phyloP scores from a whole-genome alignment of 192 early-diverging fungal species.

The Mortierella claussenii region DNA sequence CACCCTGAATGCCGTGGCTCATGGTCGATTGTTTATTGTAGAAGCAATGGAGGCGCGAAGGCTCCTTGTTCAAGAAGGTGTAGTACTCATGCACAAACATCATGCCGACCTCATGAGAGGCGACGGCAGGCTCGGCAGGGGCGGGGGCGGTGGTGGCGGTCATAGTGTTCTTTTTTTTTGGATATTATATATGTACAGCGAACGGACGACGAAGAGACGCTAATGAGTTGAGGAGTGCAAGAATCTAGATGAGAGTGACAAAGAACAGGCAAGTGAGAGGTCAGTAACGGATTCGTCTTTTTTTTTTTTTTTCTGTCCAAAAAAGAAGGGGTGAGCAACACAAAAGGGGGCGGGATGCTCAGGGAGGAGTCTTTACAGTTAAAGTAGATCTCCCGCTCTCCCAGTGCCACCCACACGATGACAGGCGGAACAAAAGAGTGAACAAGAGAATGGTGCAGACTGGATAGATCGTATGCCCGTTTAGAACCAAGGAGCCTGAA shows the following conservation, averaged over 20 bases:
- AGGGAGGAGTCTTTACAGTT: too few relatives aligned
- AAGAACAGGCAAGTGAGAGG: background rate
- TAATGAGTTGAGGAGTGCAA: background rate
- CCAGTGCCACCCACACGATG: too few relatives aligned
- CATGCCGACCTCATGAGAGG: slow-evolving; percentile 84
- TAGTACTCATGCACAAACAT: slow-evolving; percentile 97
- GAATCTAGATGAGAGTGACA: background rate
- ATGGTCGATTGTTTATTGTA: slow-evolving; percentile 88
- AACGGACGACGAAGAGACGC: background rate
- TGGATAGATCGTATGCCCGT: too few relatives aligned
- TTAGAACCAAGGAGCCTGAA: too few relatives aligned
- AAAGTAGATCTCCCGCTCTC: too few relatives aligned
- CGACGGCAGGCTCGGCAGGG: slow-evolving; percentile 30
- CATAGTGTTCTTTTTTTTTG: slow-evolving; percentile 6
- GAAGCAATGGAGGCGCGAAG: slow-evolving; percentile 82
- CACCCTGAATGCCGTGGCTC: slow-evolving; percentile 87
- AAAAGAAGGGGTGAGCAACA: background rate
- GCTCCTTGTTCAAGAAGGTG: slow-evolving; percentile 89
- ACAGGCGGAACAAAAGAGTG: too few relatives aligned
- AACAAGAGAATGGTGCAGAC: too few relatives aligned
- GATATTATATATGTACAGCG: slow-evolving; percentile 28
- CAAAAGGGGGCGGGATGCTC: too few relatives aligned
- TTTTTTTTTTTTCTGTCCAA: background rate
- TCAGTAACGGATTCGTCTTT: background rate
- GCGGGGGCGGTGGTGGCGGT: slow-evolving; percentile 40